Evolutionary conservation across 2,329 filamentous ascomycete genomes (phyloP), one percentile per base, ranked within the genome.

Genomic region (Aspergillus cejpii): DNA sequence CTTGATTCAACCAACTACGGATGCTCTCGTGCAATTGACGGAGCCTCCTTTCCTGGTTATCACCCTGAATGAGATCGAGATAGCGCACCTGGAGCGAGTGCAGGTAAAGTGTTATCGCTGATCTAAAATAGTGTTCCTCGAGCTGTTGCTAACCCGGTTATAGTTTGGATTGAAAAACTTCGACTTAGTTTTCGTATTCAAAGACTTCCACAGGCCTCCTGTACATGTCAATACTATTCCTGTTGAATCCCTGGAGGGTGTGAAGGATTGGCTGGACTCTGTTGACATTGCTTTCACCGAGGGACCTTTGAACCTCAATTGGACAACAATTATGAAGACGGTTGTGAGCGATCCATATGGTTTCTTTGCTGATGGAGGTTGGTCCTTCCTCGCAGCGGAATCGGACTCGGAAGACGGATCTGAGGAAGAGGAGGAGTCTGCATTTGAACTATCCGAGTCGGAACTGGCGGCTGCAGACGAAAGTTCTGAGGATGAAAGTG

Each of bases 261-360:
- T 98, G 55, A 97, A 97, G 69, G 94, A 98, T 62, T 98, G 92
- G 83, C 79, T 98, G 7, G 91, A 98, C 68, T 90, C 85, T 1
- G 90, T 92, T 38, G 91, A 98, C 62, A 94, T 98, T 61, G 84
- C 92, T 14, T 97, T 84, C 73, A 86, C 82, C 10, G 94, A 98
- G 68, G 92, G 92, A 45, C 92, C 91, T 1, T 81, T 98, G 56
- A 98, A 98, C 72, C 77, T 98, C 45, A 97, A 97, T 76, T 98
- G 92, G 92, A 85, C 87, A 8, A 95, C 90, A 12, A 98, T 98
- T 63, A 98, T 98, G 89, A 98, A 98, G 77, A 98, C 92, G 0
- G 90, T 98, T 20, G 91, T 86, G 15, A 83, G 85, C 27, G 90
- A 98, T 63, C 87, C 92, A 2, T 91, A 98, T 64, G 81, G 85